Base-by-base conservation (phyloP, 768 basidiomycete genomes). In the Mycena belliarum region DNA sequence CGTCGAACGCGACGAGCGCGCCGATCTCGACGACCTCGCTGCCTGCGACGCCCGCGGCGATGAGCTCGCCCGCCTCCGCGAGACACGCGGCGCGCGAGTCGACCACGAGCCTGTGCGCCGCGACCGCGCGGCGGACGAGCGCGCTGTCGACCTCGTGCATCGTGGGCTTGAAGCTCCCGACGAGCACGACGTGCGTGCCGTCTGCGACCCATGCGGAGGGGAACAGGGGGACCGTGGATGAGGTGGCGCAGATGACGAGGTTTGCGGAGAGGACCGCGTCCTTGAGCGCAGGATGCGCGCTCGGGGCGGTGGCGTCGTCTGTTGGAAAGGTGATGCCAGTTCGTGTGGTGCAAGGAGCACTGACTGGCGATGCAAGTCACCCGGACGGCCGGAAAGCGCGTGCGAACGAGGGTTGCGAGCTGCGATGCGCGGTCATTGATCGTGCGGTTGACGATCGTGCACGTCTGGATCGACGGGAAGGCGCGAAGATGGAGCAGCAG, bases 31-130 rank as follows among this genome's bases (percentile, higher is more conserved):
- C 70, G 60, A 91, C 61, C 24, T 79, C 72, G 2, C 69, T 72
- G 0, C 65, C 62, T 0, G 55, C 57, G 10, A 85, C 45, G 0
- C 69, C 68, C 0, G 87, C 82, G 33, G 77, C 74, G 49, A 93
- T 89, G 37, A 95, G 75, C 64, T 96, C 94, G 0, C 94, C 93
- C 0, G 93, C 91, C 68, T 95, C 94, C 0, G 73, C 68, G n/a
- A 76, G 60, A 65, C 91, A 93, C 3, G 88, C 91, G 3, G 79
- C 74, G 43, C 76, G 70, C 0, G 89, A 92, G 69, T 96, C 93
- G 0, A 95, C 92, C 0, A 92, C 73, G 18, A 94, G 71, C 21
- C 73, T 4, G 44, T 35, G 20, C 10, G 32, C 20, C 16, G 41
- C 42, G 32, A 72, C 50, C 0, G 87, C 85, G 3, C 89, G 75